Base-by-base conservation (phyloP, 2,329 filamentous ascomycete genomes). In the Aspergillus calidoustus region DNA sequence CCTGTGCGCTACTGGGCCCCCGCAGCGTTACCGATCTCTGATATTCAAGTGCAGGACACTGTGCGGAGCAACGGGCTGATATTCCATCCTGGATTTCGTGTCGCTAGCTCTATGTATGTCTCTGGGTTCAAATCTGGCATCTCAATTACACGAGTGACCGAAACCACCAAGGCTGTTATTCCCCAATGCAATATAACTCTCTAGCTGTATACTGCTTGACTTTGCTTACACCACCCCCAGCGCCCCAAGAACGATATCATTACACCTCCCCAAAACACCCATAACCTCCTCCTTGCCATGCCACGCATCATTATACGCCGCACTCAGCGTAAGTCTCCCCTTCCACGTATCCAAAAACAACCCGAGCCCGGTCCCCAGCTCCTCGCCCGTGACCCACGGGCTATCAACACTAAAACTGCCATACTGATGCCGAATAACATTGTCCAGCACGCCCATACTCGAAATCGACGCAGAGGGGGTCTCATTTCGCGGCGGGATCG, bases 311-410 rank as follows among this genome's bases (percentile, higher is more conserved):
- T 82, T 81, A 30, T 76, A 82, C 7, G 74, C 79, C 8, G 70
- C 74, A 54, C 78, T 81, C 25, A 81, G 61, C 0, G 67, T 72
- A 52, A 82, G 17, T 38, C 66, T 60, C 0, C 74, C 76, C 4
- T 70, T 67, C 56, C 74, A 81, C 0, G 76, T 80, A 0, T 75
- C 78, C 25, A 82, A 60, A 41, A 80, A 82, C n/a, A 81, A 19
- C 0, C 69, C 69, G 13, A 70, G 46, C 9, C 66, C 68, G 69
- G 77, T 81, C 0, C 78, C 72, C 3, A 82, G 68, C 59, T 82
- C 80, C 59, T 82, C 80, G 0, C 80, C 81, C 0, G 79, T 81
- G 0, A 81, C 79, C 80, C 81, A 82, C 0, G 79, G 78, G 15
- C 76, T 63, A 1, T 71, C 50, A 0, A 77, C 61, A 9, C 72